Evolutionary conservation across 2,329 filamentous ascomycete species (phyloP).

Genomic region (Beauveria bassiana): DNA sequence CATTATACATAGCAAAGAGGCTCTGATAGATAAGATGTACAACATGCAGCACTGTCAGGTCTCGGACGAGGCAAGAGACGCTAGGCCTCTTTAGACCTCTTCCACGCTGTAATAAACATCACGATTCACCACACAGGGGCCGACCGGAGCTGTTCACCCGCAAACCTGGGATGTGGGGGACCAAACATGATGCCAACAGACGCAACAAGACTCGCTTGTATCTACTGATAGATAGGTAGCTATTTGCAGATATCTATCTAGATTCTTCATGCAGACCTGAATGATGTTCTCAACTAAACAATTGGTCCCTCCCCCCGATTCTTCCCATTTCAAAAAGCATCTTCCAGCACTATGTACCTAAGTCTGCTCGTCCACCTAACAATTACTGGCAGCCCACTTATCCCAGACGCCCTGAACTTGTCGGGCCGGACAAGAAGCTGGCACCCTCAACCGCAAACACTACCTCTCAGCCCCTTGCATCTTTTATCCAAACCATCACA

Average conservation of each 20-base stretch:
- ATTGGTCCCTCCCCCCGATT: too few species aligned
- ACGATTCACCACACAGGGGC: not conserved
- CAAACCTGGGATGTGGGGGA: not conserved
- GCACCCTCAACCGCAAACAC: not conserved
- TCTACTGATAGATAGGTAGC: too few species aligned
- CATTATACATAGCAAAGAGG: not conserved
- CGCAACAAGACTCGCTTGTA: not conserved
- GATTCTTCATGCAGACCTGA: too few species aligned
- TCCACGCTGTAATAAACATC: not conserved
- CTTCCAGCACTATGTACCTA: too few species aligned
- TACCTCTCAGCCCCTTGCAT: not conserved
- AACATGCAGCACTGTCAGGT: not conserved
- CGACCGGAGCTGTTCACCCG: too few species aligned
- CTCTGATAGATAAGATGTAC: not conserved
- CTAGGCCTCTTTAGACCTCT: not conserved
- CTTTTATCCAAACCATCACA: not conserved
- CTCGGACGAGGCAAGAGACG: not conserved
- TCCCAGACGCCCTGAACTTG: not conserved
- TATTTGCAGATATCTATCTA: not conserved
- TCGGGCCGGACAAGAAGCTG: not conserved
- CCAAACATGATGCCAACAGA: not conserved
- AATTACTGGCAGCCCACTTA: slow-evolving; percentile 8
- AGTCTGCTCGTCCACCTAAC: not conserved
- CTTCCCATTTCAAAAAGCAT: too few species aligned
- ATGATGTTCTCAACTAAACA: too few species aligned